These are phyloP conservation scores for Rickenella mellea DNA, from an alignment of 768 basidiomycete genomes.

Conservation along the genomic window DNA sequence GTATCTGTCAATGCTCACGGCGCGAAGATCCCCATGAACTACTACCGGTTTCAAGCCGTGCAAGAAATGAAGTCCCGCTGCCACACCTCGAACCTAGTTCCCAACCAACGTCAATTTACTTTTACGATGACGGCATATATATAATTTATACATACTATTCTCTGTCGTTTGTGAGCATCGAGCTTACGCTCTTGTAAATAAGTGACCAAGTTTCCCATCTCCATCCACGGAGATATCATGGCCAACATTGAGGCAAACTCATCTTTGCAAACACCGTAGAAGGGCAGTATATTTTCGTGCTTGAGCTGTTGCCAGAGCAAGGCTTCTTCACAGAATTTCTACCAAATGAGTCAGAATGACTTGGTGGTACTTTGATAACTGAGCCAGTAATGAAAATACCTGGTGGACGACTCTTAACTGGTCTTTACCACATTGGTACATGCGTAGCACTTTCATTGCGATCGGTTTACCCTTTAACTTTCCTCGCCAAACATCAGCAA, in stretches of 20 bases:
- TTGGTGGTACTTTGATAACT: not conserved
- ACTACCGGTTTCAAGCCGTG: constrained; percentile 46
- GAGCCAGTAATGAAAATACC: not conserved
- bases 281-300: constrained; percentile 11
- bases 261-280: constrained; percentile 15
- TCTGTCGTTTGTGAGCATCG: not conserved
- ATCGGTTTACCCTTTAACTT: not conserved
- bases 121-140: not conserved
- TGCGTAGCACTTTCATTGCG: not conserved
- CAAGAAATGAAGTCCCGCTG: constrained; percentile 47
- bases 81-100: constrained; percentile 45
- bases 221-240: constrained; percentile 19
- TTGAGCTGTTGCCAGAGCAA: constrained; percentile 14
- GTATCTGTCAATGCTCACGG: constrained; percentile 23
- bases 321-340: constrained; percentile 17
- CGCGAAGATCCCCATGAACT: constrained; percentile 54
- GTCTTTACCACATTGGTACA: not conserved
- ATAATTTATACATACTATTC: not conserved
- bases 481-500: constrained; percentile 1
- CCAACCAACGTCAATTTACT: not conserved
- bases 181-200: constrained; percentile 7
- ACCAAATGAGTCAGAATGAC: no score
- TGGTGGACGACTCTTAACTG: no score
- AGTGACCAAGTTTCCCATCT: constrained; percentile 15
- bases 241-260: constrained; percentile 11